A percentile compares a stretch with the other conserved stretches of the same genome.
Conservation (phyloP, 495 filamentous ascomycete species). For the Cercophora scortea region DNA sequence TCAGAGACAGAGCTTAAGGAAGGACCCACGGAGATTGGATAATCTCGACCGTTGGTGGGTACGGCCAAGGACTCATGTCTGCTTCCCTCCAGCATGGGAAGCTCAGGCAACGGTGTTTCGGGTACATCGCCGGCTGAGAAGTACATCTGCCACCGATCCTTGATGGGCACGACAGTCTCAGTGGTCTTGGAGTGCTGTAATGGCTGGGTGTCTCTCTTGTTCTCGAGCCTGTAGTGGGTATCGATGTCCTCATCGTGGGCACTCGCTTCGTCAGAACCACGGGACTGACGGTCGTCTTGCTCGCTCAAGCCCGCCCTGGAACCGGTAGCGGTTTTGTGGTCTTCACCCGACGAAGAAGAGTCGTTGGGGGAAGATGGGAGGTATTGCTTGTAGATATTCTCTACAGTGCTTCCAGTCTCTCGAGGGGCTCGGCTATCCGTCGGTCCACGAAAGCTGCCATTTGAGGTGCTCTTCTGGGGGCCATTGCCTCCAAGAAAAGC, state of each 20-base stretch:
- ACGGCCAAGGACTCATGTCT: background rate
- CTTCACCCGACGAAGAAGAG: background rate
- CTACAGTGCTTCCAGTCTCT: constrained; percentile 21
- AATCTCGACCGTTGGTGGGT: background rate
- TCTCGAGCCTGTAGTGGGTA: constrained; percentile 6
- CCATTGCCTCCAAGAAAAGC: background rate
- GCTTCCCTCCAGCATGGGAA: background rate
- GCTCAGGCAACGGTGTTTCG: constrained; percentile 4
- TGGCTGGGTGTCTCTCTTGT: no score
- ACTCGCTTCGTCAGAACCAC: background rate
- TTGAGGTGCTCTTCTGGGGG: background rate
- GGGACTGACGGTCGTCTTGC: background rate
- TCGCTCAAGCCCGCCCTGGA: background rate
- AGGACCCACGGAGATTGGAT: background rate
- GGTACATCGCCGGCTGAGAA: background rate
- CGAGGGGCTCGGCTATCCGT: background rate
- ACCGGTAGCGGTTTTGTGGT: background rate
- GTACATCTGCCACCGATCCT: background rate
- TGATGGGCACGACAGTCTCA: background rate
- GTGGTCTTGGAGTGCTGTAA: no score
- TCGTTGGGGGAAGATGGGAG: background rate
- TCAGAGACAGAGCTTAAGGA: background rate
- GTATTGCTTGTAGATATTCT: constrained; percentile 24
- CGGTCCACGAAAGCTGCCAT: background rate
- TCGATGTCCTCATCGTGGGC: constrained; percentile 2